These are phyloP conservation scores for Ophiostoma himal-ulmi DNA, from an alignment of 2,329 filamentous ascomycete genomes.

Conservation along the genomic window DNA sequence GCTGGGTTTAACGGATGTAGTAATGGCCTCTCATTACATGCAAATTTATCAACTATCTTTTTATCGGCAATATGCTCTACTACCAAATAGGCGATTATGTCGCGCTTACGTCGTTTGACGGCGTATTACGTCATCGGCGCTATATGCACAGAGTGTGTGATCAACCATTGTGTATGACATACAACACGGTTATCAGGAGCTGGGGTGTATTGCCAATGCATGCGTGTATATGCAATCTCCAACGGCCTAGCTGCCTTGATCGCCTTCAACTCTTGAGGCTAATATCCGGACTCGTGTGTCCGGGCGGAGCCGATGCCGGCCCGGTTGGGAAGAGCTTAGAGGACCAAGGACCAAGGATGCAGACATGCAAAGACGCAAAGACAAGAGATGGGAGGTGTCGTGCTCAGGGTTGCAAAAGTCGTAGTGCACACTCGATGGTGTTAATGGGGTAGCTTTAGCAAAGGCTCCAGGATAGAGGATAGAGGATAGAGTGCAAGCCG, in stretches of 20 bases:
- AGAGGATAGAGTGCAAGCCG: background rate
- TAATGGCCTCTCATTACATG: background rate
- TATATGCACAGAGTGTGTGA: constrained; percentile 7
- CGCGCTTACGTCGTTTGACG: constrained; percentile 7
- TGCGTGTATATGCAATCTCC: background rate
- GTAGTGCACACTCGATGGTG: constrained; percentile 2
- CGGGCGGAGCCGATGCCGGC: constrained; percentile 6
- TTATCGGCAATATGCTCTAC: background rate
- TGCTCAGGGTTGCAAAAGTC: constrained; percentile 10
- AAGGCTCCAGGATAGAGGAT: background rate
- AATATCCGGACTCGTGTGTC: constrained; percentile 1
- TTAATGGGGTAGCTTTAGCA: background rate
- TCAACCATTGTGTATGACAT: background rate
- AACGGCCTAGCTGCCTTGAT: background rate
- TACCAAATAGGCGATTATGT: background rate
- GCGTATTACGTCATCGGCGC: constrained; percentile 10
- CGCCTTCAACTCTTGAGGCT: background rate
- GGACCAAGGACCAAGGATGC: background rate
- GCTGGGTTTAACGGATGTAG: background rate
- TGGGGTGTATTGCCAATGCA: background rate
- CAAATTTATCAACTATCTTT: background rate
- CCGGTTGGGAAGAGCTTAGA: background rate
- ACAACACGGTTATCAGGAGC: background rate
- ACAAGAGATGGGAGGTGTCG: background rate
- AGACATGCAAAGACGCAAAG: background rate